A percentile compares a stretch with the other conserved stretches of the same genome.
These are phyloP conservation scores for Sodiomyces alkalinus DNA, from an alignment of 2,329 filamentous ascomycete genomes.

Conservation along the genomic window DNA sequence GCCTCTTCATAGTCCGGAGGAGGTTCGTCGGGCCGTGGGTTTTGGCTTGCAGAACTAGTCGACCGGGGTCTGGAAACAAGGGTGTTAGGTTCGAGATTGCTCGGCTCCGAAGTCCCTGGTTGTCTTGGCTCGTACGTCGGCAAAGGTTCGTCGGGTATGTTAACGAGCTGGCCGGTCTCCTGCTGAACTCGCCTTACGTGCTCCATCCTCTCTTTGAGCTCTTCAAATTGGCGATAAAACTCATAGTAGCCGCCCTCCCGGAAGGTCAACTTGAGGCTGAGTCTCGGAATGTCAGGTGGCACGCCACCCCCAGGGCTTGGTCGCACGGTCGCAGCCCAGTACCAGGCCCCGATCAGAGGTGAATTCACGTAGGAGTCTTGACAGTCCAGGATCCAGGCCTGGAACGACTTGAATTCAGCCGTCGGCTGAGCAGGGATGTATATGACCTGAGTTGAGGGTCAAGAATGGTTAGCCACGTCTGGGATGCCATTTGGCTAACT, in stretches of 20 bases:
- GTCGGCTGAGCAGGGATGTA: conserved; percentile 67
- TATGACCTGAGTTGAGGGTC: conserved; percentile 52
- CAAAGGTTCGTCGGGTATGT: conserved; percentile 69
- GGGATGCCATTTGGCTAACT: conserved; percentile 1
- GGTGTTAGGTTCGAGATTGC: conserved; percentile 17
- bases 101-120: conserved; percentile 12
- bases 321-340: conserved; percentile 68
- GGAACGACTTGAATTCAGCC: conserved; percentile 68
- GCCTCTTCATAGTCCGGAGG: conserved; percentile 88
- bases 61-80: conserved; percentile 15
- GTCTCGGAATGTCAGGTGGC: conserved; percentile 52
- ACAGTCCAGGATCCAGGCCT: conserved; percentile 72
- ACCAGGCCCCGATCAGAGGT: conserved; percentile 86
- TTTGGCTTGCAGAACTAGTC: conserved; percentile 20
- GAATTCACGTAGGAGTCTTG: conserved; percentile 75
- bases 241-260: conserved; percentile 92
- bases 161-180: conserved; percentile 47
- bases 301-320: conserved; percentile 76
- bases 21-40: conserved; percentile 49
- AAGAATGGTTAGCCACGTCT: conserved; percentile 2
- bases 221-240: conserved; percentile 69
- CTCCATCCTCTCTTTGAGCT: conserved; percentile 68
- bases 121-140: conserved; percentile 65
- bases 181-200: conserved; percentile 65
- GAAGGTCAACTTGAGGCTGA: conserved; percentile 78